These are phyloP conservation scores for Rostrohypoxylon terebratum DNA, from an alignment of 495 filamentous ascomycete genomes.

Conservation along the genomic window DNA sequence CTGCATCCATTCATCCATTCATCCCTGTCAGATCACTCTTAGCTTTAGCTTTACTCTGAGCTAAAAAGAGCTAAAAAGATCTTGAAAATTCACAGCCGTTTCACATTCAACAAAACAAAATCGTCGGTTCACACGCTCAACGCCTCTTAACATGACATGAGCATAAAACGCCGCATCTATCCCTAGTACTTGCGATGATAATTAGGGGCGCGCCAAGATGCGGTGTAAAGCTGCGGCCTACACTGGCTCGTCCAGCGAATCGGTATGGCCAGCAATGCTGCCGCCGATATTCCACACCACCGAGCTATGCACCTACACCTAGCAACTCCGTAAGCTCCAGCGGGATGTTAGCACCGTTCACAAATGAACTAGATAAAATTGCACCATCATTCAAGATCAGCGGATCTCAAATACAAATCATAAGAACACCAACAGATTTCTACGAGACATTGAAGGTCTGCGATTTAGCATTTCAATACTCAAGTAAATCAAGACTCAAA, in stretches of 20 bases:
- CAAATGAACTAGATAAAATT: constrained; percentile 85
- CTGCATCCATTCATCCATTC: neutral
- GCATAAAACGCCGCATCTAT: neutral
- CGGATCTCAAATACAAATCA: constrained; percentile 81
- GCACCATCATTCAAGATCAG: constrained; percentile 88
- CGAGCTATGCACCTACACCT: constrained; percentile 43
- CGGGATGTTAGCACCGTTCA: constrained; percentile 73
- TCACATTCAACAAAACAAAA: neutral
- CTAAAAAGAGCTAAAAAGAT: constrained; percentile 23
- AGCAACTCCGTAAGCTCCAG: constrained; percentile 44
- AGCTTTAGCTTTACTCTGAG: too few species aligned
- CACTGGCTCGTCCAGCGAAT: constrained; percentile 25
- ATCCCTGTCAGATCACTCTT: neutral
- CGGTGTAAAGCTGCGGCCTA: constrained; percentile 47
- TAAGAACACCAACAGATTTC: constrained; percentile 84
- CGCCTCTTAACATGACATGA: constrained; percentile 6
- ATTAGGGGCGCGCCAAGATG: constrained; percentile 42
- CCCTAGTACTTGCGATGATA: constrained; percentile 38
- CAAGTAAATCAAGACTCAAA: constrained; percentile 37
- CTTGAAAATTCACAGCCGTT: constrained; percentile 10
- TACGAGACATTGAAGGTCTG: constrained; percentile 87
- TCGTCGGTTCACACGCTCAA: neutral
- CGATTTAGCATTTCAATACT: constrained; percentile 3
- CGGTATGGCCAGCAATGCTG: constrained; percentile 49
- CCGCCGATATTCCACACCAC: constrained; percentile 59